Evolutionary conservation across 1,139 yeast species (phyloP), one percentile per base, ranked within the genome.

Genomic region (Zygosaccharomyces pseudobailii): DNA sequence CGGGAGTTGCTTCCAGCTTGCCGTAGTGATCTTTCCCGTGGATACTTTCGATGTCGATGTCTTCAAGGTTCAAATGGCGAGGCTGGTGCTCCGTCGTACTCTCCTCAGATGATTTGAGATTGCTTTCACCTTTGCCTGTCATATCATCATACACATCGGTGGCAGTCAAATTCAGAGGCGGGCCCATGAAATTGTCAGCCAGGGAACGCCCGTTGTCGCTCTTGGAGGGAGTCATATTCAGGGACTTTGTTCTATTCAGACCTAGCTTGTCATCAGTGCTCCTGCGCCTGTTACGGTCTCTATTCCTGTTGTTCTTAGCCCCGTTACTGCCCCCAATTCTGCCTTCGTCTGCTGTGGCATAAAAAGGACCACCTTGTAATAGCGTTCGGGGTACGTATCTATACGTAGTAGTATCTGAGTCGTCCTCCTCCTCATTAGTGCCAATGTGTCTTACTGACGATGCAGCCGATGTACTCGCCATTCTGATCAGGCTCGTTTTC

Each of bases 1-100:
- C 70, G 5, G 85, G 82, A 39, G 71, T 67, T 1, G 78, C 72
- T 6, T 78, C 76, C 7, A 77, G 62, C 45, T 68, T 44, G 8
- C 52, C 52, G 42, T 46, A 49, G 40, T 49, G 49, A 25, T 49
- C 52, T 2, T 32, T 41, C 4, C 49, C 52, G 20, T 49, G 49
- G n/a, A 38, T 25, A 17, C 32, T 36, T 27, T 33, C 32, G 28
- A 25, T 35, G 28, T 33, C 35, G 28, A 25, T 19, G 25, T 41
- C 40, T 5, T 22, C 35, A 5, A 25, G 21, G 8, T 25, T 23
- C 10, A 36, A 2, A 6, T 17, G 8, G 27, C 32, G 27, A 9
- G 32, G n/a, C 9, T 36, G 40, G 6, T n/a, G 40, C 22, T 4
- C 30, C 19, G 13, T 3, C 9, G 37, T 13, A 13, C 17, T 13